Conservation (phyloP, 768 basidiomycete species). For the Tulasnella sp. region DNA sequence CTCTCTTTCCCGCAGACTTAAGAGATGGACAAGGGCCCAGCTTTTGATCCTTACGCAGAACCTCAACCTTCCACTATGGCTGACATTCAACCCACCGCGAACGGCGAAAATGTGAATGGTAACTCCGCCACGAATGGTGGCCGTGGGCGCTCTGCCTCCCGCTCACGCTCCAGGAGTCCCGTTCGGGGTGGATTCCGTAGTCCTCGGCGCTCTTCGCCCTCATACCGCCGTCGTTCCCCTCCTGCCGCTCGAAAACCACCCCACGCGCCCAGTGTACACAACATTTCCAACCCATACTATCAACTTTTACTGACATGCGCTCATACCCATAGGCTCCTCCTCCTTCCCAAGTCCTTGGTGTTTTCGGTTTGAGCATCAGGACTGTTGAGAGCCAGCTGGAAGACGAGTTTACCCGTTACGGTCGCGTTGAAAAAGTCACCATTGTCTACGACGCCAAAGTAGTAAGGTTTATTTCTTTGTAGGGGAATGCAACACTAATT, state of each 20-base stretch:
- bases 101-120: constrained; percentile 25
- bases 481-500: not conserved
- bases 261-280: constrained; percentile 63
- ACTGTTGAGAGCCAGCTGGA: constrained; percentile 90
- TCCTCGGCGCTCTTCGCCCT: constrained; percentile 29
- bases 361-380: constrained; percentile 96
- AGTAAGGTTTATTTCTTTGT: constrained; percentile 27
- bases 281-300: constrained; percentile 4
- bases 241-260: constrained; percentile 50
- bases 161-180: constrained; percentile 66
- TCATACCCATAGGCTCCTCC: constrained; percentile 58
- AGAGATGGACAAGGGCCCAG: constrained; percentile 7
- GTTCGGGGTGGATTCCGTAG: constrained; percentile 43
- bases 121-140: constrained; percentile 7
- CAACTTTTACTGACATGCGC: constrained; percentile 20
- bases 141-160: constrained; percentile 26
- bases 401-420: constrained; percentile 82
- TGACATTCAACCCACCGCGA: not conserved
- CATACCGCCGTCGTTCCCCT: constrained; percentile 36
- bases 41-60: constrained; percentile 17
- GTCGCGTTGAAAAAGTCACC: constrained; percentile 85
- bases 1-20: not conserved
- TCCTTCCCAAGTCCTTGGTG: constrained; percentile 80
- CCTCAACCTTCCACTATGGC: not conserved
- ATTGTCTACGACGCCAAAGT: constrained; percentile 97